A percentile compares a stretch with the other conserved stretches of the same genome.
Conservation (phyloP, 306 rosid genomes). For the Crotalaria pallida region DNA sequence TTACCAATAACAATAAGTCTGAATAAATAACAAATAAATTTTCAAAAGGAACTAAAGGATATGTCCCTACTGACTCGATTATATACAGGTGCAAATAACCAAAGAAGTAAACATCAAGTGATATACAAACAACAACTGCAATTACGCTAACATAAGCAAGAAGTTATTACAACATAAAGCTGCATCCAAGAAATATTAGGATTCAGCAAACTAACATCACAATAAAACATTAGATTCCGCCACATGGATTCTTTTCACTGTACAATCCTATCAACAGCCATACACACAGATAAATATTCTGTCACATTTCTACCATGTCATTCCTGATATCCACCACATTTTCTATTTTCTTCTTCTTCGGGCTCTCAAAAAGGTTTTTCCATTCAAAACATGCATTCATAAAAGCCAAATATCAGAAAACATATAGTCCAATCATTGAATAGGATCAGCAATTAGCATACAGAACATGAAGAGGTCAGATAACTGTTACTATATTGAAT, state of each 20-base stretch:
- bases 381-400: not conserved
- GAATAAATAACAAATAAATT: slow-evolving; percentile 15
- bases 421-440: not conserved
- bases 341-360: not conserved
- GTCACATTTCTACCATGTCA: not conserved
- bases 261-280: not conserved
- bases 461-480: slow-evolving; percentile 8
- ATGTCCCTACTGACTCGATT: not conserved
- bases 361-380: not conserved
- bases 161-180: slow-evolving; percentile 13
- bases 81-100: not conserved
- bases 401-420: slow-evolving; percentile 1
- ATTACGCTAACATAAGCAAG: not conserved
- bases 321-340: not conserved
- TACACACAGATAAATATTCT: not conserved
- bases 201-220: not conserved
- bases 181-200: slow-evolving; percentile 3
- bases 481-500: slow-evolving; percentile 15
- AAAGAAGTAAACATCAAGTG: not conserved
- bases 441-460: slow-evolving; percentile 14
- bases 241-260: slow-evolving; percentile 2
- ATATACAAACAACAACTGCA: slow-evolving; percentile 2
- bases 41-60: slow-evolving; percentile 15
- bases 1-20: slow-evolving; percentile 16
- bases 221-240: not conserved